phyloP scores from a whole-genome alignment of 2,329 filamentous ascomycete species.

The Aureobasidium sp. region DNA sequence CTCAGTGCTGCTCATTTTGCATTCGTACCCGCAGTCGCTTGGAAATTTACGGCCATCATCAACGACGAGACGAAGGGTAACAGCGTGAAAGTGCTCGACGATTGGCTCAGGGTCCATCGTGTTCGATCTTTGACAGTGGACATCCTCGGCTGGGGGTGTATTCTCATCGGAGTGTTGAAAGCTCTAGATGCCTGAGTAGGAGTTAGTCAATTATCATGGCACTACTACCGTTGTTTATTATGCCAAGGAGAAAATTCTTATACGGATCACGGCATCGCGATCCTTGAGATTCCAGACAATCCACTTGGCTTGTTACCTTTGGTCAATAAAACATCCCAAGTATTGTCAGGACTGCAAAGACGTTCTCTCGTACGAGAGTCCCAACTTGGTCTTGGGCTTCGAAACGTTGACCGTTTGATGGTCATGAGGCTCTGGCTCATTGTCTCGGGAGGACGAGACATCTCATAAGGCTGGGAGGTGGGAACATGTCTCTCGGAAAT shows the following conservation, averaged over 20 bases:
- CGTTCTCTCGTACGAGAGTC: not conserved
- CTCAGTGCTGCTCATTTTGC: not conserved
- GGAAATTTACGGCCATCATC: not conserved
- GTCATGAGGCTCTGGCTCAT: not conserved
- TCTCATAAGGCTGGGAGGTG: not conserved
- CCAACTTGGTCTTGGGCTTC: not conserved
- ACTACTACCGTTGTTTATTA: not conserved
- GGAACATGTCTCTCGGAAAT: not conserved
- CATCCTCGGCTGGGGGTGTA: not conserved
- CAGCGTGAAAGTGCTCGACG: not conserved
- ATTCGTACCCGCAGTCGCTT: conserved; percentile 4
- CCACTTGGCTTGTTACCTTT: not conserved
- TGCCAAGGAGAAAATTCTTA: not conserved
- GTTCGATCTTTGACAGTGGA: conserved; percentile 4
- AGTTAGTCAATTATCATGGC: not conserved
- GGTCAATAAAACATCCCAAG: not conserved
- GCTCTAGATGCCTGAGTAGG: not conserved
- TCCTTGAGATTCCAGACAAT: not conserved
- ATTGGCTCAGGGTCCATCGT: conserved; percentile 2
- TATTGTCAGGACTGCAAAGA: not conserved
- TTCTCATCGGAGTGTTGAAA: not conserved
- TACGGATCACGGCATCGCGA: not conserved
- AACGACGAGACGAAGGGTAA: conserved; percentile 1
- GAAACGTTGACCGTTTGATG: not conserved
- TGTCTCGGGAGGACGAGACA: not conserved